Evolutionary conservation across 1,284 basidiomycete genomes (phyloP).

Genomic region (Hypsizygus ulmarius): DNA sequence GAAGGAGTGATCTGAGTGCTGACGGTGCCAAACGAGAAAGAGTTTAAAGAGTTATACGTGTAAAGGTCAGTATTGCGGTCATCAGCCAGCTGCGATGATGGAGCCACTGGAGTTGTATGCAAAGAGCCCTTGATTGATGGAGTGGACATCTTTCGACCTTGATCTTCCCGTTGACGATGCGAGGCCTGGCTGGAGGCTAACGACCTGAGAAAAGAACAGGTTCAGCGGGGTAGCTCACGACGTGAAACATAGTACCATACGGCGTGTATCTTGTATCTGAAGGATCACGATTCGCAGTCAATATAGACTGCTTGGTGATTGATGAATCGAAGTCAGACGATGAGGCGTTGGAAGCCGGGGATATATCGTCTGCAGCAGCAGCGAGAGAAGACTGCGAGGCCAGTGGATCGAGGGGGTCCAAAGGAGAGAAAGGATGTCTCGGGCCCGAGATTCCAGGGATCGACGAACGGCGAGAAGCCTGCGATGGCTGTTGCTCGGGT

Average conservation of each 20-base stretch:
- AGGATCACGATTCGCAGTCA: slow-evolving; percentile 12
- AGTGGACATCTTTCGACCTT: neutral
- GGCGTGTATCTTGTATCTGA: slow-evolving; percentile 4
- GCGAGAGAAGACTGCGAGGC: slow-evolving; percentile 15
- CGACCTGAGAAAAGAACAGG: slow-evolving; percentile 12
- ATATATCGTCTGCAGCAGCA: slow-evolving; percentile 11
- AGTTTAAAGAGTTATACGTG: slow-evolving; percentile 30
- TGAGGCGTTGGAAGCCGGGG: slow-evolving; percentile 11
- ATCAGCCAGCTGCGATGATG: slow-evolving; percentile 8
- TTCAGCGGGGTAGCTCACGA: neutral
- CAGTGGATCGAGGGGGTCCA: slow-evolving; percentile 20
- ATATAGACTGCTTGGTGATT: slow-evolving; percentile 8
- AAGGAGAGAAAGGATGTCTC: slow-evolving; percentile 22
- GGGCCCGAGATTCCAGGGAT: slow-evolving; percentile 14
- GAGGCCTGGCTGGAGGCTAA: slow-evolving; percentile 10
- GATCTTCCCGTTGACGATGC: slow-evolving; percentile 10
- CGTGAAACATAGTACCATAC: slow-evolving; percentile 8
- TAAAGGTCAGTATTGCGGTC: slow-evolving; percentile 19
- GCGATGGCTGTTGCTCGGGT: slow-evolving; percentile 16
- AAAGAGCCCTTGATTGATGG: slow-evolving; percentile 5
- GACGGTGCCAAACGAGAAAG: slow-evolving; percentile 40
- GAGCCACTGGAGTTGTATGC: slow-evolving; percentile 6
- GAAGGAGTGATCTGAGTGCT: slow-evolving; percentile 22
- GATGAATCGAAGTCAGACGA: slow-evolving; percentile 9
- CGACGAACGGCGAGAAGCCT: slow-evolving; percentile 12